phyloP scores from a whole-genome alignment of 768 basidiomycete species.

The Phaeotremella skinneri region DNA sequence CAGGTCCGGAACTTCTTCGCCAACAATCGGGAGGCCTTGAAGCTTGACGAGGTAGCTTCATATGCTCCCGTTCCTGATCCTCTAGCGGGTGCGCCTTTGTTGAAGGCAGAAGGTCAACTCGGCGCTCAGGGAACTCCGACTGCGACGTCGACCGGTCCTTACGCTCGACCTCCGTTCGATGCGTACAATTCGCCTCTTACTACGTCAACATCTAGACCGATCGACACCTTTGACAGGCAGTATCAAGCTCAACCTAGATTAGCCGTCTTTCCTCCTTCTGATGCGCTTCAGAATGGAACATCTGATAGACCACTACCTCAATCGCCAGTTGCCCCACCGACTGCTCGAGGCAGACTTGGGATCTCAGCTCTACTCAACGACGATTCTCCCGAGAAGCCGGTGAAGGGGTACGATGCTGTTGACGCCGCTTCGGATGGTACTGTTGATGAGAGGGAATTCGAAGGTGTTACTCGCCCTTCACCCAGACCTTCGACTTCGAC shows the following conservation, averaged over 20 bases:
- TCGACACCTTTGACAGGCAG: not conserved
- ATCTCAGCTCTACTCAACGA: constrained; percentile 43
- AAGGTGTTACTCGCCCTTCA: constrained; percentile 25
- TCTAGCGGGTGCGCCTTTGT: not conserved
- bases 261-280: not conserved
- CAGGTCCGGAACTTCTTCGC: constrained; percentile 51
- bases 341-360: constrained; percentile 28
- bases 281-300: not conserved
- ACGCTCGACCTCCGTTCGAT: not conserved
- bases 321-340: not conserved
- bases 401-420: constrained; percentile 10
- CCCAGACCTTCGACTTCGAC: constrained; percentile 10
- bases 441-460: constrained; percentile 32
- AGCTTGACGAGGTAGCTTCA: constrained; percentile 22
- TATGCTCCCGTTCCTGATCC: not conserved
- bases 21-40: constrained; percentile 43
- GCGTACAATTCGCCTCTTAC: not conserved
- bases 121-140: not conserved
- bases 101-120: constrained; percentile 14
- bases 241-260: not conserved
- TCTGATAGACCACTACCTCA: not conserved
- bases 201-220: not conserved
- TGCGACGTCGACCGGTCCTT: not conserved
- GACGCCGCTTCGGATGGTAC: constrained; percentile 44
- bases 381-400: constrained; percentile 17